Evolutionary conservation across 768 basidiomycete genomes (phyloP).

Genomic region (Tricholoma sp.): DNA sequence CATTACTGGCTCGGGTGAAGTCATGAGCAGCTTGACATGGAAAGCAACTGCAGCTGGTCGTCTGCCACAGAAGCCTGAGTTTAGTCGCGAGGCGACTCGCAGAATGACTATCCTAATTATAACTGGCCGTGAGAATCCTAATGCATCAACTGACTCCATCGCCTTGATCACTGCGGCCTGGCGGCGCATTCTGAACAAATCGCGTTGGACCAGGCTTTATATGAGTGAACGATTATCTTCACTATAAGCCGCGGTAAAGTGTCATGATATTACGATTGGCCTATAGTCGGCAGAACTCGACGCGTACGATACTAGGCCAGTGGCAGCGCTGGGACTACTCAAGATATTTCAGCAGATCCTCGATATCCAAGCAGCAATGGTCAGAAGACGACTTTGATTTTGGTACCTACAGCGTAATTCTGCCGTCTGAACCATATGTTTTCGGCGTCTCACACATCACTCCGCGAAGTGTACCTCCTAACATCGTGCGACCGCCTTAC

Average conservation of each 20-base stretch:
- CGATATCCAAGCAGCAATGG: slow-evolving; percentile 5
- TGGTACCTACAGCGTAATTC: slow-evolving; percentile 55
- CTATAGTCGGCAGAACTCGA: neutral
- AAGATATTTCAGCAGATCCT: neutral
- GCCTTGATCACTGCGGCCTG: too few species aligned
- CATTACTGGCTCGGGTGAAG: slow-evolving; percentile 1
- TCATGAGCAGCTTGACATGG: slow-evolving; percentile 5
- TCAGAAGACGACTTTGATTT: slow-evolving; percentile 37
- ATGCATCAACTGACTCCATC: too few species aligned
- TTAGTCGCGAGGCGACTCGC: neutral
- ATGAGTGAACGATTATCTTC: too few species aligned
- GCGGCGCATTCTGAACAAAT: too few species aligned
- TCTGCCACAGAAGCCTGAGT: neutral
- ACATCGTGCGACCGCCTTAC: slow-evolving; percentile 57
- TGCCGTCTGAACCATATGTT: slow-evolving; percentile 61
- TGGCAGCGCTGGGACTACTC: neutral
- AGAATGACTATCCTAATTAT: neutral
- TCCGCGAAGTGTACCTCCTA: slow-evolving; percentile 49
- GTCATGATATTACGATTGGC: neutral
- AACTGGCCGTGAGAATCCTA: neutral
- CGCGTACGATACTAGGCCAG: neutral
- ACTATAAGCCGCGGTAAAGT: too few species aligned
- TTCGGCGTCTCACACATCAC: slow-evolving; percentile 60
- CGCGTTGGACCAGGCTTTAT: too few species aligned
- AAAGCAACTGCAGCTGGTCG: neutral